Conservation (phyloP, 371 early-diverging fungal genomes). For the Circinella umbellata region DNA sequence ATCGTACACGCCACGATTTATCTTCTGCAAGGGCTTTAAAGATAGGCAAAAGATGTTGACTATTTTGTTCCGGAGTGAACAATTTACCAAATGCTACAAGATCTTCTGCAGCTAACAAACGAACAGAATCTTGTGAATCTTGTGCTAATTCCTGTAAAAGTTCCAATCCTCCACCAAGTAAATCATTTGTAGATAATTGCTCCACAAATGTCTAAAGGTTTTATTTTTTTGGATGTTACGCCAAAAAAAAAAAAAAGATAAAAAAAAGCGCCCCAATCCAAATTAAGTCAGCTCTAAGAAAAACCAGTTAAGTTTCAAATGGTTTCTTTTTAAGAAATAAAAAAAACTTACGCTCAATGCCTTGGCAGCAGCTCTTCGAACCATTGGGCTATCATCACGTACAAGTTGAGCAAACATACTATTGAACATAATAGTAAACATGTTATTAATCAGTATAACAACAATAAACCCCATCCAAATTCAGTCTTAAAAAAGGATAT, state of each 20-base stretch:
- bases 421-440: slow-evolving; percentile 9
- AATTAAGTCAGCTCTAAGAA: not conserved
- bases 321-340: not conserved
- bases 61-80: slow-evolving; percentile 77
- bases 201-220: slow-evolving; percentile 62
- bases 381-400: slow-evolving; percentile 97
- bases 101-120: slow-evolving; percentile 92
- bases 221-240: no score
- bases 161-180: slow-evolving; percentile 78
- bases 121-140: slow-evolving; percentile 97
- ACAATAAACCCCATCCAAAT: no score
- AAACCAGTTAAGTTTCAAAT: not conserved
- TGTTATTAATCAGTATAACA: not conserved
- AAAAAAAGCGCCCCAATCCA: not conserved
- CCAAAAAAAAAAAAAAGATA: not conserved
- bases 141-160: slow-evolving; percentile 79
- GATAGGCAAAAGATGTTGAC: slow-evolving; percentile 71
- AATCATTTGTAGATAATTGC: slow-evolving; percentile 72
- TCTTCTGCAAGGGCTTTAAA: slow-evolving; percentile 84
- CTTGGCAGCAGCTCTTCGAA: slow-evolving; percentile 94
- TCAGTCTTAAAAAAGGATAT: not conserved
- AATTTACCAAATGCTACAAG: slow-evolving; percentile 89
- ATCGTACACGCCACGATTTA: slow-evolving; percentile 97
- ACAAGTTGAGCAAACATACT: slow-evolving; percentile 78
- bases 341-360: slow-evolving; percentile 70